A percentile compares a stretch with the other conserved stretches of the same genome.
Evolutionary conservation across 805 yeast species (phyloP).

Genomic region (Zygoascus tannicola): DNA sequence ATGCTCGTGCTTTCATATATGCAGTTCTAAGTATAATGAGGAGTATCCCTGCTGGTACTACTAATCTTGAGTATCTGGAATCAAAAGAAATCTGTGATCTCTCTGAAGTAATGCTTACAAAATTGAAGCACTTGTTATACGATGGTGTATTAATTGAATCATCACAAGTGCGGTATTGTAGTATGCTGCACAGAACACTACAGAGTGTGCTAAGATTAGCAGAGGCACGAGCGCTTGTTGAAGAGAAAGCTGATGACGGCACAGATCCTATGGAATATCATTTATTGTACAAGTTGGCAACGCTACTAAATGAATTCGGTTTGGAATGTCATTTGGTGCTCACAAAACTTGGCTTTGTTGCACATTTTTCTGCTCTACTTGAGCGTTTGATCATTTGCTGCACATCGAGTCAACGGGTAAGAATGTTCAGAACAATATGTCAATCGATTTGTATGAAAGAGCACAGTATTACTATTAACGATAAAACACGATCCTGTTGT

Average conservation of each 20-base stretch:
- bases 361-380: neutral
- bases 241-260: neutral
- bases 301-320: neutral
- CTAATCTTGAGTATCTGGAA: neutral
- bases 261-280: neutral
- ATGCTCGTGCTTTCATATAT: neutral
- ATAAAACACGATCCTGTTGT: too few species aligned
- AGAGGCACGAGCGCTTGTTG: neutral
- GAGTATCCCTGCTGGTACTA: neutral
- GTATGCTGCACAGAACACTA: neutral
- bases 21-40: neutral
- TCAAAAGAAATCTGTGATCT: neutral
- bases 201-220: neutral
- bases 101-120: neutral
- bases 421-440: neutral
- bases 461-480: neutral
- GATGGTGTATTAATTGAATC: neutral
- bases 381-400: neutral
- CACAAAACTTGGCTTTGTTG: neutral
- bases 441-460: too few species aligned
- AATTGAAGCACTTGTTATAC: too few species aligned
- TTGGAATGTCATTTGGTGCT: neutral
- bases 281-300: too few species aligned
- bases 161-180: neutral
- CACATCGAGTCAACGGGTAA: neutral